These are phyloP conservation scores for Botrytis elliptica DNA, from an alignment of 2,329 filamentous ascomycete species.

Conservation along the genomic window DNA sequence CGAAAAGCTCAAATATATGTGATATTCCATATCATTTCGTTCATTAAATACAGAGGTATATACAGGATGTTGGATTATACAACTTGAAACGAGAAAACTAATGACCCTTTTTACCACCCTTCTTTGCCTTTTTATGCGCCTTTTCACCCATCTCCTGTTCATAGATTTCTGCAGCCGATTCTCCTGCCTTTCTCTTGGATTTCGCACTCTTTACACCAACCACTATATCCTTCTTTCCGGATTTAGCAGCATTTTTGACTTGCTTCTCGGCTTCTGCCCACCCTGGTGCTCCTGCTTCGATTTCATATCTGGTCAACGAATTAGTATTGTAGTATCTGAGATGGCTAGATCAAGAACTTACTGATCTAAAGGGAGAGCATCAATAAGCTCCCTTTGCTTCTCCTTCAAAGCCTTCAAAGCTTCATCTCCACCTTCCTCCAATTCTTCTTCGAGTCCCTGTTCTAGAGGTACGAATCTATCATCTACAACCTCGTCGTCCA, in stretches of 20 bases:
- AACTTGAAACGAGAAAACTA: constrained; percentile 11
- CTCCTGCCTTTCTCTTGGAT: constrained; percentile 68
- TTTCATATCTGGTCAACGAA: constrained; percentile 56
- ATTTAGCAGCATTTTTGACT: constrained; percentile 57
- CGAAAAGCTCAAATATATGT: too few species aligned
- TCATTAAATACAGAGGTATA: constrained; percentile 20
- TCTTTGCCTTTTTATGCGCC: constrained; percentile 56
- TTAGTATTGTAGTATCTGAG: constrained; percentile 22
- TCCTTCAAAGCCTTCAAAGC: constrained; percentile 68
- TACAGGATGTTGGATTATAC: constrained; percentile 12
- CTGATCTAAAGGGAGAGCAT: constrained; percentile 85
- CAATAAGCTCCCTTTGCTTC: constrained; percentile 84
- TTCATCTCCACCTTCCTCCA: constrained; percentile 80
- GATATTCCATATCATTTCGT: constrained; percentile 1
- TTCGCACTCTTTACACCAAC: constrained; percentile 83
- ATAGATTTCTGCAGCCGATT: constrained; percentile 60
- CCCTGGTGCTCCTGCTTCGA: constrained; percentile 59
- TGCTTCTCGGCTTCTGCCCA: constrained; percentile 76
- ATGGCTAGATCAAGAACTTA: constrained; percentile 48
- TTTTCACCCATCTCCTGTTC: constrained; percentile 57
- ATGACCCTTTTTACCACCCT: constrained; percentile 40
- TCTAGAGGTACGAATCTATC: constrained; percentile 69
- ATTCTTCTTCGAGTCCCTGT: constrained; percentile 72
- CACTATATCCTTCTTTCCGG: constrained; percentile 57
- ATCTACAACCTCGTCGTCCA: constrained; percentile 67